Evolutionary conservation across 2,329 filamentous ascomycete genomes (phyloP).

Genomic region (Aspergillus thermomutatus): DNA sequence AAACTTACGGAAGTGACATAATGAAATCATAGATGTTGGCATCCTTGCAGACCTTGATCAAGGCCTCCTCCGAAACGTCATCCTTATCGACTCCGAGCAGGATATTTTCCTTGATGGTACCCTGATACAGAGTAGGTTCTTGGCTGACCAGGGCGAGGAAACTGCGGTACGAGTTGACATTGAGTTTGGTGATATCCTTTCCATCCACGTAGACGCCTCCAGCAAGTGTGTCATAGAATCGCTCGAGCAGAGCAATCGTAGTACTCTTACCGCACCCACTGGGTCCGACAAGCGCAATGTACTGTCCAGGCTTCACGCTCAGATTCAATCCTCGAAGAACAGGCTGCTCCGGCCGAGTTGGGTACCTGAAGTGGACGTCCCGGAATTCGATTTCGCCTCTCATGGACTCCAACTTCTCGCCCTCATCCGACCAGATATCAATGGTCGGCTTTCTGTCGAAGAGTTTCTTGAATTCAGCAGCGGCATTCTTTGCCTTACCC

Average conservation of each 20-base stretch:
- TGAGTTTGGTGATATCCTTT: slow-evolving; percentile 73
- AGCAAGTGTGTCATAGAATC: slow-evolving; percentile 85
- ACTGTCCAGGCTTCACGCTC: slow-evolving; percentile 46
- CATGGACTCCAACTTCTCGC: slow-evolving; percentile 59
- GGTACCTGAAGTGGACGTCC: slow-evolving; percentile 91
- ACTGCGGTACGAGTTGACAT: slow-evolving; percentile 80
- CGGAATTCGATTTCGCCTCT: slow-evolving; percentile 84
- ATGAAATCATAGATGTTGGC: slow-evolving; percentile 94
- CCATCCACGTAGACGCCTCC: slow-evolving; percentile 81
- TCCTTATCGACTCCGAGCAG: slow-evolving; percentile 69
- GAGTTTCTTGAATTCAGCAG: slow-evolving; percentile 72
- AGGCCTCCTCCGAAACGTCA: slow-evolving; percentile 65
- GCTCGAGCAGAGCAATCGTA: slow-evolving; percentile 84
- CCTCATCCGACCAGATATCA: slow-evolving; percentile 74
- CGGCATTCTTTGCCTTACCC: slow-evolving; percentile 86
- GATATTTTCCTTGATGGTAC: slow-evolving; percentile 87
- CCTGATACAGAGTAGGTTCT: slow-evolving; percentile 92
- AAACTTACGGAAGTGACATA: slow-evolving; percentile 66
- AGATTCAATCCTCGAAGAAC: slow-evolving; percentile 78
- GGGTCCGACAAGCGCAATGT: slow-evolving; percentile 79
- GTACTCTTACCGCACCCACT: slow-evolving; percentile 94
- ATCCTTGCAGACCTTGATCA: slow-evolving; percentile 79
- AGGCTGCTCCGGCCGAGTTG: slow-evolving; percentile 85
- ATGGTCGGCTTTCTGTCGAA: slow-evolving; percentile 81
- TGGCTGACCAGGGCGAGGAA: slow-evolving; percentile 86